Evolutionary conservation across 768 basidiomycete species (phyloP).

Genomic region (Pleurotus ostreatus): DNA sequence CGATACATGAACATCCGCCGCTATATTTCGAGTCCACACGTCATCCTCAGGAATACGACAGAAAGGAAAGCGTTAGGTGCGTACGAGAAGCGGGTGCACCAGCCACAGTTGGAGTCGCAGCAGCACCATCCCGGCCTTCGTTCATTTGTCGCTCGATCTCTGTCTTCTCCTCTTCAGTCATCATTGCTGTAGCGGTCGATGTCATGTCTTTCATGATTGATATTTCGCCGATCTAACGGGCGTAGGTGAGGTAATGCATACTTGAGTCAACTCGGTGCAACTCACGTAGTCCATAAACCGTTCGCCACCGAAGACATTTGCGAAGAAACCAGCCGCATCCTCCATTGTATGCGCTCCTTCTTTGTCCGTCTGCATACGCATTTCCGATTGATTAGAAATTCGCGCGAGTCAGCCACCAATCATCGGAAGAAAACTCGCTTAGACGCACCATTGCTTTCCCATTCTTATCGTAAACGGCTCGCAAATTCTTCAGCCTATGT

Average conservation of each 20-base stretch:
- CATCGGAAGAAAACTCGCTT: neutral
- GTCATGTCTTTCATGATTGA: conserved; percentile 94
- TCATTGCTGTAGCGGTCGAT: conserved; percentile 77
- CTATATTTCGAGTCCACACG: neutral
- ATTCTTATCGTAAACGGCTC: conserved; percentile 92
- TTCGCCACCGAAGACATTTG: conserved; percentile 94
- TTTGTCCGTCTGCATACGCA: conserved; percentile 53
- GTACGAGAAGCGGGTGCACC: conserved; percentile 14
- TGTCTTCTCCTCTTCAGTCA: conserved; percentile 89
- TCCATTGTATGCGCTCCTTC: conserved; percentile 79
- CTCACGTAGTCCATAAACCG: conserved; percentile 85
- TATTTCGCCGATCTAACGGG: conserved; percentile 86
- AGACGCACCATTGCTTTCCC: conserved; percentile 78
- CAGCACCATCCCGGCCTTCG: conserved; percentile 23
- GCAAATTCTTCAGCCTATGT: conserved; percentile 53
- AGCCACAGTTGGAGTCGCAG: conserved; percentile 21
- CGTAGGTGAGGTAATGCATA: neutral
- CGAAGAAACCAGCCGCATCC: conserved; percentile 93
- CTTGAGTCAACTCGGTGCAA: conserved; percentile 10
- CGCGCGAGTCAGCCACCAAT: neutral
- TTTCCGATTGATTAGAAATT: neutral
- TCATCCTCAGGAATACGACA: too few species aligned
- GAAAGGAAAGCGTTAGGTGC: too few species aligned
- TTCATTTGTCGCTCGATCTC: conserved; percentile 77
- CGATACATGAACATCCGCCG: conserved; percentile 14